Percentiles rank a stretch among this genome's conserved stretches.
Conservation (phyloP, 768 basidiomycete genomes). For the Pleurotus giganteus region DNA sequence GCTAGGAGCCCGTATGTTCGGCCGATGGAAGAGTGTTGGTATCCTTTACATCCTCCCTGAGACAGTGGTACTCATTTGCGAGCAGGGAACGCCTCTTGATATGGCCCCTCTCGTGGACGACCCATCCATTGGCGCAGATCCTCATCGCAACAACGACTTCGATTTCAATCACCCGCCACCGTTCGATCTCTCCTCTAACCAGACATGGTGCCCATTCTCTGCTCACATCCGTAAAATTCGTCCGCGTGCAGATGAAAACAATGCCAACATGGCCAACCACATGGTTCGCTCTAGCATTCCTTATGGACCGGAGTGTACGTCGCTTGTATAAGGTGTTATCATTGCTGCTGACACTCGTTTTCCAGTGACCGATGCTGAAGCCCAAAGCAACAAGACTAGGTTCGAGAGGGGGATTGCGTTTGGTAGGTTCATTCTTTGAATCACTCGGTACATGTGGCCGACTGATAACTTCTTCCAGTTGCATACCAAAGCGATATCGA, state of each 20-base stretch:
- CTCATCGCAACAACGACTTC: slow-evolving; percentile 3
- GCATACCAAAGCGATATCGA: slow-evolving; percentile 6
- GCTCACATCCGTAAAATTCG: slow-evolving; percentile 5
- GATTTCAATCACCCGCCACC: slow-evolving; percentile 6
- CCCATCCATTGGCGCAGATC: neutral
- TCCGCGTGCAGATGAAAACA: slow-evolving; percentile 1
- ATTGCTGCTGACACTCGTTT: neutral
- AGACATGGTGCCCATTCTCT: neutral
- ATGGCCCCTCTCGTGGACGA: neutral
- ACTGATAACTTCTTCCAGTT: neutral
- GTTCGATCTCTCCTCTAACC: neutral
- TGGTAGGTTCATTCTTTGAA: neutral
- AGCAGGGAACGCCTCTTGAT: slow-evolving; percentile 2
- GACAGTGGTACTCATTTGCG: neutral
- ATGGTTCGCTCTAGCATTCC: slow-evolving; percentile 1
- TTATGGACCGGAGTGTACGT: slow-evolving; percentile 3
- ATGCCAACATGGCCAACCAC: neutral
- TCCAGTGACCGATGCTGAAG: slow-evolving; percentile 1
- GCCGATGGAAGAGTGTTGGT: slow-evolving; percentile 6
- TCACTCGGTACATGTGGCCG: neutral
- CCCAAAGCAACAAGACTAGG: neutral
- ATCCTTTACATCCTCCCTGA: neutral
- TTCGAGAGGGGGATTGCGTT: slow-evolving; percentile 2
- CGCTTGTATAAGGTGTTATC: neutral
- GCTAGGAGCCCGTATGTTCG: slow-evolving; percentile 6